Conservation (phyloP, 73 alveolate species). For the Durusdinium trenchii region DNA sequence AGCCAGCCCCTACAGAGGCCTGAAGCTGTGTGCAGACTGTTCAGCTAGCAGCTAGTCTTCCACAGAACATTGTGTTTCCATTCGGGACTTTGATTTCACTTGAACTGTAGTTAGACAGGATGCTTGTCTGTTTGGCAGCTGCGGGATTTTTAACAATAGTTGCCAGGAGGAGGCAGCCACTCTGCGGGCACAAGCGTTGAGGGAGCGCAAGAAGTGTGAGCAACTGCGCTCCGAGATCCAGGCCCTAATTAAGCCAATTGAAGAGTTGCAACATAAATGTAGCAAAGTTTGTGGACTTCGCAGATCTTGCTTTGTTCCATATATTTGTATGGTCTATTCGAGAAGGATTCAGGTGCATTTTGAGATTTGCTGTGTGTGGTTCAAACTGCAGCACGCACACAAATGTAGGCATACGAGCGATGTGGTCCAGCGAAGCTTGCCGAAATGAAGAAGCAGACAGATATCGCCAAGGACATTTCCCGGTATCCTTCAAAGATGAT, state of each 20-base stretch:
- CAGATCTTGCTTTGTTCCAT: neutral
- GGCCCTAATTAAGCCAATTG: too few relatives aligned
- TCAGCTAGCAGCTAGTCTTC: neutral
- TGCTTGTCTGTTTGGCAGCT: too few relatives aligned
- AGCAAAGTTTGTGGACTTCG: neutral
- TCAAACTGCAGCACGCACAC: too few relatives aligned
- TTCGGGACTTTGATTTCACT: too few relatives aligned
- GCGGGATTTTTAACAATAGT: too few relatives aligned
- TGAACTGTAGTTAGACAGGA: too few relatives aligned
- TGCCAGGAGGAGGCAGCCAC: slow-evolving; percentile 90
- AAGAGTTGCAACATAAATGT: too few relatives aligned
- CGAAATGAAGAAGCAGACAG: slow-evolving; percentile 89
- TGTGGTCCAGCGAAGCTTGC: slow-evolving; percentile 90
- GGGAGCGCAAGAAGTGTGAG: slow-evolving; percentile 89
- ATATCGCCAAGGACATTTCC: slow-evolving; percentile 54
- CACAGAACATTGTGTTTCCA: neutral
- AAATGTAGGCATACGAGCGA: slow-evolving; percentile 52
- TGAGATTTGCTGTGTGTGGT: neutral
- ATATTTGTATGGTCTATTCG: neutral
- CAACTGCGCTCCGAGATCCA: slow-evolving; percentile 92
- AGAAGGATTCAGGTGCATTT: neutral
- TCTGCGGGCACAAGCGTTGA: slow-evolving; percentile 70
- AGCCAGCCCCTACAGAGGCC: slow-evolving; percentile 87
- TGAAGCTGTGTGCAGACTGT: neutral
- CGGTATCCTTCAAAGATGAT: neutral